A percentile compares a stretch with the other conserved stretches of the same genome.
Evolutionary conservation across 768 basidiomycete genomes (phyloP).

Genomic region (Termitomyces sp.): DNA sequence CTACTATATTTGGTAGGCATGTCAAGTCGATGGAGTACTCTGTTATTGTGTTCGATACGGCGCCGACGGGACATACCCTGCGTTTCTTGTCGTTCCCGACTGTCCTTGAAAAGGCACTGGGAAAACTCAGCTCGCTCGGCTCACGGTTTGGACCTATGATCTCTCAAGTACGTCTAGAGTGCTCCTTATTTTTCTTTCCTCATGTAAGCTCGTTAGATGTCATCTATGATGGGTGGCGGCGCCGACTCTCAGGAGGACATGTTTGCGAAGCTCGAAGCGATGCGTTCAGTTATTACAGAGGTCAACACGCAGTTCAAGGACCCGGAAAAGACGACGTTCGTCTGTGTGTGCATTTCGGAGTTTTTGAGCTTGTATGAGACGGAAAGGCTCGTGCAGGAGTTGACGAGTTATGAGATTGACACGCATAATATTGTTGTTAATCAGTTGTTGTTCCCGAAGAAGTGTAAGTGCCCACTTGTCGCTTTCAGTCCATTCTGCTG

Average conservation of each 20-base stretch:
- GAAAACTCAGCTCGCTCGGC: conserved; percentile 91
- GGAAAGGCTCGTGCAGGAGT: conserved; percentile 94
- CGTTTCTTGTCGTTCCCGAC: conserved; percentile 99
- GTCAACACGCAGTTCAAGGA: conserved; percentile 99
- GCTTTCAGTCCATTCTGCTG: neutral
- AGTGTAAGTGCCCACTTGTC: conserved; percentile 48
- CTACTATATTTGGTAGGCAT: conserved; percentile 57
- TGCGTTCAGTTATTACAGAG: conserved; percentile 96
- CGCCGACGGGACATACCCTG: conserved; percentile 96
- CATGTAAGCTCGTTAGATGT: conserved; percentile 57
- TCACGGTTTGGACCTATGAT: conserved; percentile 98
- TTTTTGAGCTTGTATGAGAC: conserved; percentile 99
- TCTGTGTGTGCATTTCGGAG: conserved; percentile 98
- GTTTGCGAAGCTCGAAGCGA: conserved; percentile 96
- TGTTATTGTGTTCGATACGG: conserved; percentile 99
- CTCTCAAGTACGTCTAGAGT: conserved; percentile 52
- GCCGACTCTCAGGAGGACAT: conserved; percentile 93
- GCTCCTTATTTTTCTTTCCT: neutral
- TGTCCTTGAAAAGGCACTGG: conserved; percentile 95
- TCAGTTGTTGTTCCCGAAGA: conserved; percentile 92
- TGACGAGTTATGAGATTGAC: conserved; percentile 93
- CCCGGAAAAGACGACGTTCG: conserved; percentile 99
- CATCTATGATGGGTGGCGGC: conserved; percentile 93
- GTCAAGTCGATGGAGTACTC: conserved; percentile 99
- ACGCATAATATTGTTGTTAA: conserved; percentile 99